phyloP scores from a whole-genome alignment of 306 rosid genomes.

The Lupinus albus region DNA sequence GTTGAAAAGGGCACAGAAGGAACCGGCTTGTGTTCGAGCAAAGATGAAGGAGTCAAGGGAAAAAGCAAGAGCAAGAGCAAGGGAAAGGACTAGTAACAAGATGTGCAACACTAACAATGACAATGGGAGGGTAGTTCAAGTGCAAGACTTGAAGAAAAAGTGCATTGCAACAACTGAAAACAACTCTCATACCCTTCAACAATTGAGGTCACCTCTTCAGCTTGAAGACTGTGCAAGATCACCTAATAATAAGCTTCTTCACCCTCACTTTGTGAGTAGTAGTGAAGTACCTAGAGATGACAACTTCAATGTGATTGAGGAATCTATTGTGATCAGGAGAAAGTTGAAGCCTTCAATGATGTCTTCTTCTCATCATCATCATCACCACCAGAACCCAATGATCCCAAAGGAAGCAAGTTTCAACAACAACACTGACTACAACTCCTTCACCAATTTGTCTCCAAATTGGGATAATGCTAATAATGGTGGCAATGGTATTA shows the following conservation, averaged over 20 bases:
- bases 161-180: slow-evolving; percentile 35
- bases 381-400: slow-evolving; percentile 42
- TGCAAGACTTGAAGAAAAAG: slow-evolving; percentile 40
- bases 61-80: slow-evolving; percentile 87
- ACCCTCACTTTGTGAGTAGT: slow-evolving; percentile 2
- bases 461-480: slow-evolving; percentile 67
- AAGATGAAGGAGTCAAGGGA: slow-evolving; percentile 68
- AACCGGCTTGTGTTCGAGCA: slow-evolving; percentile 33
- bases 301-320: slow-evolving; percentile 44
- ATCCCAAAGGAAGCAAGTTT: slow-evolving; percentile 51
- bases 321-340: slow-evolving; percentile 51
- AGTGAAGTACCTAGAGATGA: slow-evolving; percentile 37
- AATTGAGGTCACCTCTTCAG: slow-evolving; percentile 30
- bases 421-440: slow-evolving; percentile 38
- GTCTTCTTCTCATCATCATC: slow-evolving; percentile 24
- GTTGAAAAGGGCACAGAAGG: slow-evolving; percentile 44
- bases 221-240: slow-evolving; percentile 10
- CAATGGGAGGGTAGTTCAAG: not conserved
- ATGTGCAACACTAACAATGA: slow-evolving; percentile 23
- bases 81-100: slow-evolving; percentile 76
- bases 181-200: slow-evolving; percentile 38
- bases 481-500: slow-evolving; percentile 28
- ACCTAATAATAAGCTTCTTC: slow-evolving; percentile 2
- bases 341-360: slow-evolving; percentile 48
- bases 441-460: slow-evolving; percentile 56